Evolutionary conservation across 768 basidiomycete species (phyloP), one percentile per base, ranked within the genome.

Genomic region (Cyclocybe aegerita): DNA sequence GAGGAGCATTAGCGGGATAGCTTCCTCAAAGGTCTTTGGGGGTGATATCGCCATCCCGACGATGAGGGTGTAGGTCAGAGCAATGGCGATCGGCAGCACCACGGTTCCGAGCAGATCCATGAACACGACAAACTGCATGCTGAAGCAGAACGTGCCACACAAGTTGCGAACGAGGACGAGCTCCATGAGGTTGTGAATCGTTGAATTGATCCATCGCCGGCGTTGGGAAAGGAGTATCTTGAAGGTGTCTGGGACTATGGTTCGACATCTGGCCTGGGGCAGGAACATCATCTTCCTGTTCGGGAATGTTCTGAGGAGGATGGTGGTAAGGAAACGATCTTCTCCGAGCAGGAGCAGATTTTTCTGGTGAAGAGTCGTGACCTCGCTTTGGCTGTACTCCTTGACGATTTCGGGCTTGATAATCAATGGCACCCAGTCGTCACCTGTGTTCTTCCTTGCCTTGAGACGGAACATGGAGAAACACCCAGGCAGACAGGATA

Each of bases 391-490:
- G 59, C 92, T 93, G 72, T 99, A 99, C 65, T 98, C 93, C 62
- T 91, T 89, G 53, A 97, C 91, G 53, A 99, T 97, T 69, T 97
- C 93, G 12, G 95, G 95, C 63, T 98, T 97, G 67, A 90, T 84
- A 64, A 99, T 90, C 54, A 99, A 83, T 4, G 97, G 97, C 16
- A 99, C 80, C 97, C 97, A 99, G 62, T 99, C 97, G 54, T 95
- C 92, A 46, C 94, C 95, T 15, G 79, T 79, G 12, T 81, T 67
- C 63, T 88, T 93, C 47, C 97, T 82, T 7, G 94, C 95, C 68
- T 99, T 99, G 64, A 99, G 78, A 46, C 97, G 80, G 72, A 98
- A 98, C 96, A 99, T 99, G 46, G 94, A 97, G 75, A 99, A 99
- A 70, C 97, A 99, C n/a, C 97, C 97, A 0, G 97, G 97, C 29